Percentiles rank a stretch among this genome's conserved stretches.
Conservation (phyloP, 371 early-diverging fungal species). For the Amoeboradix gromovi region DNA sequence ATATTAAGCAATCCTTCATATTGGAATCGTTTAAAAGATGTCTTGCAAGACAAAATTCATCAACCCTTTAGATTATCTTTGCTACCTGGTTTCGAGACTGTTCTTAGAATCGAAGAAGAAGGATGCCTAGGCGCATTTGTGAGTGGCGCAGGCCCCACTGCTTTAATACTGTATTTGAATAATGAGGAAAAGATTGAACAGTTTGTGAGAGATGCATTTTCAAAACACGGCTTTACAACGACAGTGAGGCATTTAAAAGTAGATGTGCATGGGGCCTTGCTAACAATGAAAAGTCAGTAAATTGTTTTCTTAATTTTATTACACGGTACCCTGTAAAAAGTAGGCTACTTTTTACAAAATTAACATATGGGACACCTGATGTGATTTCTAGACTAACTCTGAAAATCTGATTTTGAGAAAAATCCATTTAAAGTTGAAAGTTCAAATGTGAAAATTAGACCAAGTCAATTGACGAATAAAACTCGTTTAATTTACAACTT, state of each 20-base stretch:
- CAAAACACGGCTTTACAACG: not conserved
- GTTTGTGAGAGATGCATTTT: not conserved
- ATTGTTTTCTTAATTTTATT: too few relatives aligned
- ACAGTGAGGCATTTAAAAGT: not conserved
- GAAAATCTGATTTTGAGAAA: too few relatives aligned
- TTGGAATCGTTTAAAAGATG: slow-evolving; percentile 41
- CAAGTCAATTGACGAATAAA: too few relatives aligned
- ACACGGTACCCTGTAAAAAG: too few relatives aligned
- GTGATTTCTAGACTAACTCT: too few relatives aligned
- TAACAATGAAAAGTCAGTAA: too few relatives aligned
- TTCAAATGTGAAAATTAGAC: too few relatives aligned
- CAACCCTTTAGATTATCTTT: slow-evolving; percentile 68
- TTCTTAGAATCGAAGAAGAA: slow-evolving; percentile 35
- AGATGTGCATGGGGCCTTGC: not conserved
- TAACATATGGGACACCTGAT: too few relatives aligned
- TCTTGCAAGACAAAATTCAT: slow-evolving; percentile 78
- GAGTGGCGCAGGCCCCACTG: slow-evolving; percentile 67
- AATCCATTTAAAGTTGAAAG: too few relatives aligned
- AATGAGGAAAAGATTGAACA: not conserved
- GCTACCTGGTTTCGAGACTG: slow-evolving; percentile 69
- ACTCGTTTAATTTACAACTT: too few relatives aligned
- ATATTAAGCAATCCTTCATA: slow-evolving; percentile 37
- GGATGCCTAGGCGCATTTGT: slow-evolving; percentile 71
- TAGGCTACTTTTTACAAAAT: too few relatives aligned
- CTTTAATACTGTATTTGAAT: not conserved